Evolutionary conservation across 2,329 filamentous ascomycete species (phyloP), one percentile per base, ranked within the genome.

Genomic region (Penicillium palitans): DNA sequence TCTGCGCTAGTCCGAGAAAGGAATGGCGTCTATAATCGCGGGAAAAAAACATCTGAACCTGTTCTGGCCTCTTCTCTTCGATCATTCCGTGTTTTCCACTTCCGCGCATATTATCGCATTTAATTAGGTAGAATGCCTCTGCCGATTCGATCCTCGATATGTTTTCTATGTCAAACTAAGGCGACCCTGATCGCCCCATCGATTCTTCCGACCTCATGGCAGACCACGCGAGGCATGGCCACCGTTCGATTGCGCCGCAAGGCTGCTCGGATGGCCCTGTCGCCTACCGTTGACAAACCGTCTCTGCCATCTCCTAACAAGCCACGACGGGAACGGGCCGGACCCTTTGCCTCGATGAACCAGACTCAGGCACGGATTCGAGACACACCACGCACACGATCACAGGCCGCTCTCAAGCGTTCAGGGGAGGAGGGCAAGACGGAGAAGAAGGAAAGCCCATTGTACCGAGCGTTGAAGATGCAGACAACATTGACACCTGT

Each of bases 381-480:
- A 53, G 77, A 76, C 19, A 66, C 72, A 12, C 74, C 79, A 17
- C 69, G 68, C 29, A 44, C 71, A 24, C 67, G 69, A 52, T 74
- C 74, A 6, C 68, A 63, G 68, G 78, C 80, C 10, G 75, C 80
- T 48, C 71, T 78, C 51, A 80, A 76, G 63, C 72, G 76, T 59
- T 70, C 79, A 53, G 69, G 70, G 29, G 69, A 73, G 35, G 72
- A 69, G 27, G 61, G 72, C 52, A 69, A 74, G 61, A 61, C 70
- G 57, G 69, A 77, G 65, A 77, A 79, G 66, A 74, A 80, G 72
- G 79, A 80, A 61, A 74, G 78, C 58, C 79, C 80, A 49, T 76
- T 83, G 8, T 89, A 85, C 75, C 93, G 96, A 72, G 93, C 93
- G 5, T 81, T 98, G 74, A 96, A 96, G 78, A 98, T 98, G 93